Percentiles rank a stretch among this genome's conserved stretches.
phyloP scores from a whole-genome alignment of 1,284 basidiomycete genomes.

The Gymnopus androsaceus region DNA sequence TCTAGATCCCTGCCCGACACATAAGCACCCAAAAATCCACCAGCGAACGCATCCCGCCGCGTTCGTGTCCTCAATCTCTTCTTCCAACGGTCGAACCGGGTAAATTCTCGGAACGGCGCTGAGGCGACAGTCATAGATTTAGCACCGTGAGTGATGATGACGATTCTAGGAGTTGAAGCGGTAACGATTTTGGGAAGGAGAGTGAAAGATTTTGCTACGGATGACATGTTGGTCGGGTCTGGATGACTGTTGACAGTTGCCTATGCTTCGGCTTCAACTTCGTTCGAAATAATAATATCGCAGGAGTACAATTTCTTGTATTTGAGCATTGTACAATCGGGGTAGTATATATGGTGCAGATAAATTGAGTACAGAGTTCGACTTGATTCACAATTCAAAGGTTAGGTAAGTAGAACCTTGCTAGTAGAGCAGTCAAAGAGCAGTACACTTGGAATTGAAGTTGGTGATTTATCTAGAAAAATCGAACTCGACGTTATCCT shows the following conservation, averaged over 20 bases:
- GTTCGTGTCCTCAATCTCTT: conserved; percentile 93
- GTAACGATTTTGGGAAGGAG: conserved; percentile 69
- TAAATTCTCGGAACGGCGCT: conserved; percentile 55
- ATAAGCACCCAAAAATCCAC: conserved; percentile 90
- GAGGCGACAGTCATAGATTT: too few relatives aligned
- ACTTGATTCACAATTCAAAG: conserved; percentile 6
- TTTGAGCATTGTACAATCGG: conserved; percentile 88
- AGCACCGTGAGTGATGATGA: conserved; percentile 73
- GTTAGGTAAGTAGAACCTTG: conserved; percentile 71
- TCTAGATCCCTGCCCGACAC: conserved; percentile 82
- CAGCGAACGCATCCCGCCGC: conserved; percentile 99
- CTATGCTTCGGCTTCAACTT: conserved; percentile 90
- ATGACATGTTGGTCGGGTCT: conserved; percentile 62
- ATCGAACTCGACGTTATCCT: too few relatives aligned
- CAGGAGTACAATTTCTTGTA: conserved; percentile 79
- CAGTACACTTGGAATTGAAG: too few relatives aligned
- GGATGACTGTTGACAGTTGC: conserved; percentile 66
- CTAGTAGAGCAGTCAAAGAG: conserved; percentile 72
- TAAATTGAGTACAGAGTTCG: conserved; percentile 88
- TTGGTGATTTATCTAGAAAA: too few relatives aligned
- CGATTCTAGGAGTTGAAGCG: conserved; percentile 77
- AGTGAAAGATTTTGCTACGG: conserved; percentile 77
- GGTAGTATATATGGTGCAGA: conserved; percentile 98
- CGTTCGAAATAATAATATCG: conserved; percentile 93
- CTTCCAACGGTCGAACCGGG: conserved; percentile 63